phyloP scores from a whole-genome alignment of 2,329 filamentous ascomycete species.

The Calonectria pseudoturangicola region DNA sequence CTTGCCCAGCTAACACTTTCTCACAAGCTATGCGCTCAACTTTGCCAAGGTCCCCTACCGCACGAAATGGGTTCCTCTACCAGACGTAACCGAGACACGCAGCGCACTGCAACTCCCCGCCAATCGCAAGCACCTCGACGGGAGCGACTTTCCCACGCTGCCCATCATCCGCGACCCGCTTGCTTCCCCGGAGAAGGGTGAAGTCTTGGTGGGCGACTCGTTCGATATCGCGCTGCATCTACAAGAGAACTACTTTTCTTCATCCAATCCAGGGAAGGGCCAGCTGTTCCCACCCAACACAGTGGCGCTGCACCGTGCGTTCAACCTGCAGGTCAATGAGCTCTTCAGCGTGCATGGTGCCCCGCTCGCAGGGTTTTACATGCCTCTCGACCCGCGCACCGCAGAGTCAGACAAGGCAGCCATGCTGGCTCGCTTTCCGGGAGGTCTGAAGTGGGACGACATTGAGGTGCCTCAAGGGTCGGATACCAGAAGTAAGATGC shows the following conservation, averaged over 20 bases:
- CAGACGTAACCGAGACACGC: background rate
- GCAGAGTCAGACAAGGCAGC: background rate
- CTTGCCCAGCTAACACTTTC: background rate
- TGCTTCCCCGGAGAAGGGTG: background rate
- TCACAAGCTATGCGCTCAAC: background rate
- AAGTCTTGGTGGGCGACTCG: background rate
- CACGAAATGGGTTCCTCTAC: background rate
- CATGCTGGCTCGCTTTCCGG: background rate
- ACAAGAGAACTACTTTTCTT: background rate
- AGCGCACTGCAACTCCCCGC: background rate
- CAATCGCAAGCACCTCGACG: background rate
- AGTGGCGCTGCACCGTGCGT: background rate
- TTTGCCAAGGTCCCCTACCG: background rate
- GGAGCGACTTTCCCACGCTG: background rate
- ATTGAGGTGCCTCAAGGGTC: background rate
- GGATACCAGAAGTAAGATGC: background rate
- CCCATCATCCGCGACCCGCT: background rate
- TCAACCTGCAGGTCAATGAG: background rate
- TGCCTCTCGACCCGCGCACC: background rate
- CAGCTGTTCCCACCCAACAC: slow-evolving; percentile 4
- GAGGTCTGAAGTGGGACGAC: background rate
- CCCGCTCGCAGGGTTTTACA: background rate
- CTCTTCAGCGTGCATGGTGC: background rate
- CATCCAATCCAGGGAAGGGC: background rate
- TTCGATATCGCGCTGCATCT: slow-evolving; percentile 2